Evolutionary conservation across 2,329 filamentous ascomycete species (phyloP).

Genomic region (Talaromyces verruculosus): DNA sequence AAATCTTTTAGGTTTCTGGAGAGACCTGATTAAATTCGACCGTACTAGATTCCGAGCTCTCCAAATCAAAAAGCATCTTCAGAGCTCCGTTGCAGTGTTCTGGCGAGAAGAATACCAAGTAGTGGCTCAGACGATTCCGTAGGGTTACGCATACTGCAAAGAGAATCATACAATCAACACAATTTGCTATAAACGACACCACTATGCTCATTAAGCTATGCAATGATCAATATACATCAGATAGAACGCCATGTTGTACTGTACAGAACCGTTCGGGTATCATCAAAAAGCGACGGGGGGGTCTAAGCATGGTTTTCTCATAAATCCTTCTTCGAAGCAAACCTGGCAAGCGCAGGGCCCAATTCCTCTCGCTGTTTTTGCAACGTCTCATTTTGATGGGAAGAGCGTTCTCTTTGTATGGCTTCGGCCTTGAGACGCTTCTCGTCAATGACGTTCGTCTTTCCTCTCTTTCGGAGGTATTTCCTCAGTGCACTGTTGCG

Average conservation of each 20-base stretch:
- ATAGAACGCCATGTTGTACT: slow-evolving; percentile 14
- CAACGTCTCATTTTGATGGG: slow-evolving; percentile 66
- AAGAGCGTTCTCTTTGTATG: slow-evolving; percentile 67
- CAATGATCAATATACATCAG: slow-evolving; percentile 9
- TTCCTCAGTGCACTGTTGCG: slow-evolving; percentile 87
- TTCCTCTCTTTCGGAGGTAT: slow-evolving; percentile 86
- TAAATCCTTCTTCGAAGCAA: slow-evolving; percentile 64
- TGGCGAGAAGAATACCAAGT: neutral
- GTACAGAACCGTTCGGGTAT: slow-evolving; percentile 19
- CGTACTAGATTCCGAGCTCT: too few relatives aligned
- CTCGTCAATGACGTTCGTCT: slow-evolving; percentile 94
- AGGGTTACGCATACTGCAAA: neutral
- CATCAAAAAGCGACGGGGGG: slow-evolving; percentile 25
- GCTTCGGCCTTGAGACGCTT: slow-evolving; percentile 84
- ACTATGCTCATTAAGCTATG: neutral
- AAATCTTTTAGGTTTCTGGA: too few relatives aligned
- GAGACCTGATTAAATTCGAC: too few relatives aligned
- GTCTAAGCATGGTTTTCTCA: slow-evolving; percentile 22
- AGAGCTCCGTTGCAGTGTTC: too few relatives aligned
- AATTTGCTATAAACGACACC: neutral
- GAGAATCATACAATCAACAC: neutral
- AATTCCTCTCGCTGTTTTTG: slow-evolving; percentile 70
- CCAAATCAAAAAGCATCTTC: too few relatives aligned
- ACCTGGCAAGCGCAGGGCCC: slow-evolving; percentile 81
- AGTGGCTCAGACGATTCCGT: neutral